Evolutionary conservation across 2,329 filamentous ascomycete genomes (phyloP), one percentile per base, ranked within the genome.

Genomic region (Fusarium coffeatum): DNA sequence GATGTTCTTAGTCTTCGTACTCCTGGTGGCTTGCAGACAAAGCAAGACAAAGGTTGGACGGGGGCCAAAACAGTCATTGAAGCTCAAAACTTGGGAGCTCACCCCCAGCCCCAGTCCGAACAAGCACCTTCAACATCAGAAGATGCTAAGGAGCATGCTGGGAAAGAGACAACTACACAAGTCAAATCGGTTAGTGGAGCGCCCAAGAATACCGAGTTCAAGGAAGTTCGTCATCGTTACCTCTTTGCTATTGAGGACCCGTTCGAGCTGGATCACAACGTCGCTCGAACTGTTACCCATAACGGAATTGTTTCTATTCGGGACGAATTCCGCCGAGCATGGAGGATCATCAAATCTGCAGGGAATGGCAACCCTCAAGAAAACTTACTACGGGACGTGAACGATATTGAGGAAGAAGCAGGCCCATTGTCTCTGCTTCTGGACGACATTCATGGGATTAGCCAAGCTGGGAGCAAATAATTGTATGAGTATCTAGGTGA

Each of bases 201-300:
- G 27, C 75, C 12, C n/a, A 82, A 80, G 54, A 68, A 76, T 13
- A 75, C 76, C 8, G 83, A 86, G 32, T 75, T 87, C 53, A 92
- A 91, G 72, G 92, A 94, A 75, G 86, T 95, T 16, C 88, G 92
- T 4, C 89, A 94, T 75, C 89, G 93, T 15, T 97, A 93, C 78
- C 86, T 97, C 7, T 92, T 97, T 71, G 93, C 93, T 32, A 94
- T 98, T 64, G 94, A 97, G 77, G 94, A 97, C 77, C 94, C 94
- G 0, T 97, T 97, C 75, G 93, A 97, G 81, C 81, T 90, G 4
- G 90, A 93, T 42, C 93, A 97, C 80, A 98, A 97, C 73, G 92
- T 97, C 34, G 94, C 92, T 5, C 86, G 93, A 51, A 97, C 93
- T 0, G 93, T 97, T 2, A 94, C 91, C 9, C 92, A 95, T 75